A percentile compares a stretch with the other conserved stretches of the same genome.
Conservation (phyloP, 1,139 yeast genomes). For the Candida neerlandica region DNA sequence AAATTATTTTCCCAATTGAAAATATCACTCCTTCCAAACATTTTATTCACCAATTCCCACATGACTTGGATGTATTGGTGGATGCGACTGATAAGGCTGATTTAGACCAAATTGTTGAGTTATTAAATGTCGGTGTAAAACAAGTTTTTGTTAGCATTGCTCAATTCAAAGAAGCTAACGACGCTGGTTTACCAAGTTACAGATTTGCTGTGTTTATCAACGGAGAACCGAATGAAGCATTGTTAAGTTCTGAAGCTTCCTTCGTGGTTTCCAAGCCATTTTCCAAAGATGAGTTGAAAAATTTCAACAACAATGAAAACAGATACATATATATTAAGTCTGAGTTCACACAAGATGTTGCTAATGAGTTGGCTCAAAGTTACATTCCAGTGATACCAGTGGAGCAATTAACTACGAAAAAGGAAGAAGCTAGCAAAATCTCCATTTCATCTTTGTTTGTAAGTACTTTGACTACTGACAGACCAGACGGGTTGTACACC, state of each 20-base stretch:
- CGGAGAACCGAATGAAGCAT: conserved; percentile 17
- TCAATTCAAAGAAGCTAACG: conserved; percentile 35
- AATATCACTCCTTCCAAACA: conserved; percentile 35
- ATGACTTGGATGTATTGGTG: conserved; percentile 34
- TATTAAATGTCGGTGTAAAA: conserved; percentile 70
- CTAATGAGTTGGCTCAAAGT: conserved; percentile 37
- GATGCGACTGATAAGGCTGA: conserved; percentile 30
- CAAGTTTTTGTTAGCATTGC: conserved; percentile 47
- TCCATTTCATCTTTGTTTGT: conserved; percentile 56
- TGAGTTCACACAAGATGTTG: conserved; percentile 26
- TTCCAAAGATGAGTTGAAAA: conserved; percentile 21
- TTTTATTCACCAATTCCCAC: conserved; percentile 38
- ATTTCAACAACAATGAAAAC: conserved; percentile 39
- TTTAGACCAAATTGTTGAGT: conserved; percentile 49
- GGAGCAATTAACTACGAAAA: conserved; percentile 44
- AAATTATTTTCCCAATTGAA: conserved; percentile 36
- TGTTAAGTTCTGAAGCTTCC: conserved; percentile 23
- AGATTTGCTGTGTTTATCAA: conserved; percentile 51
- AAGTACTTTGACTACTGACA: conserved; percentile 71
- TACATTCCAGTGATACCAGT: conserved; percentile 52
- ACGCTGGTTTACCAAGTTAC: conserved; percentile 62
- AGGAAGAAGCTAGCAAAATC: conserved; percentile 31
- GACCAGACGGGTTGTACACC: conserved; percentile 82
- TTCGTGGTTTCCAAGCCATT: conserved; percentile 23
- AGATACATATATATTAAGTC: conserved; percentile 40